Conservation (phyloP, 177 flowering plant species). For the Vitis hybrid region DNA sequence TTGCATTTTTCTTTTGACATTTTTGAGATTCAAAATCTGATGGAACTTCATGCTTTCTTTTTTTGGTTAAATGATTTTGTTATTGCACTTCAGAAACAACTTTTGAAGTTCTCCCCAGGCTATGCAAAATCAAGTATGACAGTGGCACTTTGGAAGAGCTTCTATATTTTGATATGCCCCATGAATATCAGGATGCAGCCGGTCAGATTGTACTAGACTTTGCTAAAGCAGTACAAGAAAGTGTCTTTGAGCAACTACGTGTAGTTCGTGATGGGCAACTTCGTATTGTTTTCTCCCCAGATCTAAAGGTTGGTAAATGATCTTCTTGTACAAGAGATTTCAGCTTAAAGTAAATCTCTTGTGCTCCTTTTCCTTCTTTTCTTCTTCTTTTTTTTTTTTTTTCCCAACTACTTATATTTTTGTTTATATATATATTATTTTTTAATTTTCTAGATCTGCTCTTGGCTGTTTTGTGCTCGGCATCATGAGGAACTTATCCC, state of each 20-base stretch:
- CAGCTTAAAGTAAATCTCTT: neutral
- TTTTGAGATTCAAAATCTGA: too few relatives aligned
- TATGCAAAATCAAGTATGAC: constrained; percentile 96
- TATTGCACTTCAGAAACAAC: constrained; percentile 76
- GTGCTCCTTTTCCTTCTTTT: too few relatives aligned
- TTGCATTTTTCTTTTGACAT: too few relatives aligned
- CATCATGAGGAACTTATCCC: constrained; percentile 99
- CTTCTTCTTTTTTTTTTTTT: too few relatives aligned
- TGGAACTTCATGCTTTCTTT: neutral
- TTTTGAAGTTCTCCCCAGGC: constrained; percentile 92
- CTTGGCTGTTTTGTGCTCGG: constrained; percentile 99
- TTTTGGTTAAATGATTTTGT: neutral
- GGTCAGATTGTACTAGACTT: constrained; percentile 97
- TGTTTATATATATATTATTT: neutral
- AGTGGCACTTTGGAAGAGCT: constrained; percentile 98
- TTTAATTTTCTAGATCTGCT: constrained; percentile 64
- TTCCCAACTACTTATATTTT: too few relatives aligned
- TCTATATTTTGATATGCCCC: constrained; percentile 98
- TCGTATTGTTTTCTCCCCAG: constrained; percentile 90
- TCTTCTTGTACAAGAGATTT: too few relatives aligned
- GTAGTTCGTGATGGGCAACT: constrained; percentile 99
- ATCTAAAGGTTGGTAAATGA: constrained; percentile 64
- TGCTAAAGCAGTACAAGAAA: constrained; percentile 98
- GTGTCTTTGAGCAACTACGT: constrained; percentile 98
- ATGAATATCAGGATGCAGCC: constrained; percentile 79